phyloP scores from a whole-genome alignment of 2,329 filamentous ascomycete genomes.

The Westerdykella sp. region DNA sequence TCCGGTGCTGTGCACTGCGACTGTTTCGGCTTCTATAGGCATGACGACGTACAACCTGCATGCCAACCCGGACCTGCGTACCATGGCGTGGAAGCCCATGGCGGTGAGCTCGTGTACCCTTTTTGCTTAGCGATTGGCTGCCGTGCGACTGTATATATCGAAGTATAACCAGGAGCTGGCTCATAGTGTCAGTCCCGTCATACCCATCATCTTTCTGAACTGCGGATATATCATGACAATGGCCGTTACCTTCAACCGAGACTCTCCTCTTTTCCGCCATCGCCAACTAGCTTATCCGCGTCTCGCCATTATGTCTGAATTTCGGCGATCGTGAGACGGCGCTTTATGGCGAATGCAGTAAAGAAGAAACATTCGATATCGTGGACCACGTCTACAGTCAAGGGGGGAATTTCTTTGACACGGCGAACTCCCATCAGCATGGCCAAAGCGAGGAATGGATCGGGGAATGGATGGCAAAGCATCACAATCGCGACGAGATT shows the following conservation, averaged over 20 bases:
- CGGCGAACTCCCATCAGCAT: conserved; percentile 37
- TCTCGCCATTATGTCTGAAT: conserved; percentile 46
- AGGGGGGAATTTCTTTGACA: conserved; percentile 68
- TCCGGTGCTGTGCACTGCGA: no score
- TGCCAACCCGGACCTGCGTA: no score
- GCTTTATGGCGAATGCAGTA: conserved; percentile 44
- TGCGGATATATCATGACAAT: background rate
- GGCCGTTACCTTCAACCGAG: background rate
- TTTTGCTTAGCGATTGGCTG: no score
- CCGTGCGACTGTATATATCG: no score
- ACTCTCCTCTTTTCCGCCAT: conserved; percentile 49
- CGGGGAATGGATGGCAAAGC: conserved; percentile 38
- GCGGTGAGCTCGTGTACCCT: no score
- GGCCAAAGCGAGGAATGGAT: conserved; percentile 36
- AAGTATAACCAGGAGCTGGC: no score
- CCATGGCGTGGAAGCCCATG: no score
- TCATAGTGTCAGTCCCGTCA: no score
- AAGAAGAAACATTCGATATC: conserved; percentile 55
- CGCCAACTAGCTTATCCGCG: conserved; percentile 56
- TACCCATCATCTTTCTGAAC: no score
- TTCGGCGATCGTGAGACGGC: conserved; percentile 46
- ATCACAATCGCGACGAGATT: conserved; percentile 33
- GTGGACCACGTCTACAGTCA: conserved; percentile 59
- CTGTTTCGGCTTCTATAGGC: no score
- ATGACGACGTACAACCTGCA: no score